A percentile compares a stretch with the other conserved stretches of the same genome.
These are phyloP conservation scores for Crepidotus sp. DNA, from an alignment of 1,284 basidiomycete species.

Conservation along the genomic window DNA sequence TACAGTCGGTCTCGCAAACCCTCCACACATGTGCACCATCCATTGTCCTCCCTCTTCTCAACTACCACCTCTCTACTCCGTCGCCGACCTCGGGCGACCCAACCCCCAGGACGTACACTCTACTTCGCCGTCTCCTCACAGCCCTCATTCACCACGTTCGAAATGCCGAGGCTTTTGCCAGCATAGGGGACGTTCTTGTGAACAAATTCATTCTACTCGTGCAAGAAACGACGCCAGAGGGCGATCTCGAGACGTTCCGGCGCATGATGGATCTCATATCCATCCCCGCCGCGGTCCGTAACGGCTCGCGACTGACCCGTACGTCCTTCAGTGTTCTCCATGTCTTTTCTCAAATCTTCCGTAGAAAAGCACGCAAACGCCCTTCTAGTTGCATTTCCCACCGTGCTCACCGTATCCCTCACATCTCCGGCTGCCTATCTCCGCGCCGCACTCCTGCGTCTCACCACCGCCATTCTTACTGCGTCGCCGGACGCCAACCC, in stretches of 20 bases:
- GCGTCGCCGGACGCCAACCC: constrained; percentile 44
- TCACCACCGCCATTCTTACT: constrained; percentile 41
- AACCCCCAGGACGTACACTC: constrained; percentile 38
- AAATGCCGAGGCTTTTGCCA: constrained; percentile 51
- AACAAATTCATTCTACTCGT: constrained; percentile 23
- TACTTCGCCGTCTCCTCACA: constrained; percentile 65
- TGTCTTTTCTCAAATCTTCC: neutral
- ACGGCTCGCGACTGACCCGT: constrained; percentile 57
- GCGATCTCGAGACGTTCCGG: constrained; percentile 25
- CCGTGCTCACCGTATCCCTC: constrained; percentile 22
- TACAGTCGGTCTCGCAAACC: constrained; percentile 65
- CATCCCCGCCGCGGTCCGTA: constrained; percentile 49
- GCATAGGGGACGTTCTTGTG: constrained; percentile 48
- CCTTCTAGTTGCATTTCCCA: constrained; percentile 35
- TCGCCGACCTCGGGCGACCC: constrained; percentile 23
- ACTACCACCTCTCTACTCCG: constrained; percentile 35
- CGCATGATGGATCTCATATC: constrained; percentile 41
- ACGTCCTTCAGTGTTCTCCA: constrained; percentile 20
- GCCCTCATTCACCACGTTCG: constrained; percentile 77
- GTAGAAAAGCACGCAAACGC: constrained; percentile 41
- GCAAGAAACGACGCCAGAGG: constrained; percentile 20
- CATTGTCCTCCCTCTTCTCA: constrained; percentile 50
- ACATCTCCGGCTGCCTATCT: constrained; percentile 29
- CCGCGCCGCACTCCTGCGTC: constrained; percentile 39
- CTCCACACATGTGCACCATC: constrained; percentile 69